Base-by-base conservation (phyloP, 768 basidiomycete genomes). In the Austroboletus eburneus region DNA sequence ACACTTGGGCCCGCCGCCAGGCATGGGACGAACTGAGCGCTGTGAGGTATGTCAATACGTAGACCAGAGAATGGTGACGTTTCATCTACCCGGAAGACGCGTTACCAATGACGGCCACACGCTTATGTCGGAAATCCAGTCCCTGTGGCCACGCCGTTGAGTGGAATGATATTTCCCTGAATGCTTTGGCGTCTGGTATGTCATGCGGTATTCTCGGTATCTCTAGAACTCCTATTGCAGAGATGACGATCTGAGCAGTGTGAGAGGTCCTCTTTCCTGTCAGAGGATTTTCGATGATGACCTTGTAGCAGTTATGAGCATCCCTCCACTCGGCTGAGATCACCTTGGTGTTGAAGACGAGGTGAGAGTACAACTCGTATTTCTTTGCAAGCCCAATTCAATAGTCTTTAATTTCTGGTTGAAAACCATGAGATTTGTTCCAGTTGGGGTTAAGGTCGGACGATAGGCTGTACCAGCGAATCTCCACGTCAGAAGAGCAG, bases 11-110 rank as follows among this genome's bases (percentile, higher is more conserved):
- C 78, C 36, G 62, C 57, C 10, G 79, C 70, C 41, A 83, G 77
- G 39, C 64, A 54, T 9, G 82, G 80, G 17, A 83, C 67, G 39
- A 83, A 72, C 57, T 86, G 85, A 2, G 83, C 80, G 3, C 83
- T 84, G 47, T 14, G 62, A 20, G 27, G 17, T 33, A 32, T 38
- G 24, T 52, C 27, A 58, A 22, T 27, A 35, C 3, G 17, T 29
- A 17, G 45, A 25, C 22, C 30, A 35, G 17, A 35, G 16, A 5
- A 46, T 25, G 16, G n/a, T 20, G 35, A 9, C 32, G 8, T 17
- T 30, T n/a, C 35, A 42, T 22, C 3, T 57, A 81, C 73, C 75
- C 84, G 27, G 79, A 81, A 46, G 80, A 82, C 1, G 81, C 84
- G 58, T 81, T 85, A 35, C 83, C 83, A 52, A 85, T 74, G 13